Percentiles rank a stretch among this genome's conserved stretches.
phyloP scores from a whole-genome alignment of 192 early-diverging fungal species.

The Backusella luteola region DNA sequence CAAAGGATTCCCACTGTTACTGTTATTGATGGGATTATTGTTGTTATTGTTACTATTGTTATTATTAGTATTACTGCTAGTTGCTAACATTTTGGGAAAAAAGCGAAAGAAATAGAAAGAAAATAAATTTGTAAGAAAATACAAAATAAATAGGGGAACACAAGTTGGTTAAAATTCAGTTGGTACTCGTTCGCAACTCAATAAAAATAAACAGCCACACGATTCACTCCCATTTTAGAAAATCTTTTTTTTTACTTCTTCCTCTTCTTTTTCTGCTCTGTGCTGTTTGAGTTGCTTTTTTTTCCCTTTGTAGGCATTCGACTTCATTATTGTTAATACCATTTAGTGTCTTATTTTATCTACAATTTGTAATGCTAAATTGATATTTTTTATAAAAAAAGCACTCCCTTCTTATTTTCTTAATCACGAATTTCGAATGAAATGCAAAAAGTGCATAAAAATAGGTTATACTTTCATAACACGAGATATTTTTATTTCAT shows the following conservation, averaged over 20 bases:
- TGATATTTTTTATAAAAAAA: no score
- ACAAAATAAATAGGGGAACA: neutral
- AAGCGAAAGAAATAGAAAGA: neutral
- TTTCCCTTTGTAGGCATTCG: neutral
- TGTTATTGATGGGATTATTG: neutral
- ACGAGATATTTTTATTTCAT: neutral
- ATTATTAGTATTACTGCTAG: neutral
- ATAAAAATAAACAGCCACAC: neutral
- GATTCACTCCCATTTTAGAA: neutral
- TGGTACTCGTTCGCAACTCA: neutral
- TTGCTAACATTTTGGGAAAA: neutral
- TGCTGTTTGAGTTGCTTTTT: neutral
- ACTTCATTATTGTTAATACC: neutral
- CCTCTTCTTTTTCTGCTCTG: neutral
- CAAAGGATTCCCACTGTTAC: neutral
- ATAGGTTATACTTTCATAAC: neutral
- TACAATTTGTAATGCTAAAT: no score
- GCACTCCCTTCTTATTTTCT: no score
- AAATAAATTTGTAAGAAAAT: neutral
- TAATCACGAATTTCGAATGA: neutral
- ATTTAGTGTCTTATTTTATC: no score
- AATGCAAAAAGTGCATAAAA: neutral
- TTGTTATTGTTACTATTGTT: neutral
- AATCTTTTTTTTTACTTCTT: neutral
- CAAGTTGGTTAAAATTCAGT: constrained; percentile 4